A percentile compares a stretch with the other conserved stretches of the same genome.
phyloP scores from a whole-genome alignment of 2,329 filamentous ascomycete species.

The Colletotrichum falcatum region DNA sequence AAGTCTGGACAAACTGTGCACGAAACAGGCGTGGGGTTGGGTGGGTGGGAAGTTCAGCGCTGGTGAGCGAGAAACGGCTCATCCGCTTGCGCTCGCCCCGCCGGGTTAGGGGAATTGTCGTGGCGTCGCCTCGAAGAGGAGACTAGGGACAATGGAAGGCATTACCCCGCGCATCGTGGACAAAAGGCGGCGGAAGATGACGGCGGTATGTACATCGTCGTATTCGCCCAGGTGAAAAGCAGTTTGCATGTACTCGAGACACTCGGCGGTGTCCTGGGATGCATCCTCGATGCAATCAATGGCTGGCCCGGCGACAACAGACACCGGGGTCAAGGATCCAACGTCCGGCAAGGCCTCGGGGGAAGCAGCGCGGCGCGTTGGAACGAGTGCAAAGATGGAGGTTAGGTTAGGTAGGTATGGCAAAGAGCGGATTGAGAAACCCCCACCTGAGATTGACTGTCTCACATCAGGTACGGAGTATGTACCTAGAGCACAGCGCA shows the following conservation, averaged over 20 bases:
- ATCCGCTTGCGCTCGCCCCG: constrained; percentile 24
- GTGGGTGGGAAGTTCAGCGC: constrained; percentile 9
- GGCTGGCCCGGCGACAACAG: not conserved
- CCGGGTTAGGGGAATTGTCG: constrained; percentile 19
- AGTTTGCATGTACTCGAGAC: not conserved
- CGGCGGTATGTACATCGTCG: too few relatives aligned
- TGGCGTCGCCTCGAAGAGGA: not conserved
- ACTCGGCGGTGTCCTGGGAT: not conserved
- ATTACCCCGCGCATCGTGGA: constrained; percentile 31
- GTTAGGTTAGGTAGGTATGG: constrained; percentile 16
- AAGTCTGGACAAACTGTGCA: not conserved
- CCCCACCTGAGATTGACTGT: constrained; percentile 24
- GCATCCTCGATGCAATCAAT: not conserved
- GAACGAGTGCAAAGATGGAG: constrained; percentile 18
- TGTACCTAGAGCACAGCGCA: too few relatives aligned
- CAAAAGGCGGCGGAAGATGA: constrained; percentile 12
- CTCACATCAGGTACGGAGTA: too few relatives aligned
- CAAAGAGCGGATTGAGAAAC: not conserved
- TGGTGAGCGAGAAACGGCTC: constrained; percentile 10
- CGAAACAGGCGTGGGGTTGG: not conserved
- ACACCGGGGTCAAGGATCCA: constrained; percentile 18
- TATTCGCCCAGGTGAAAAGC: constrained; percentile 7
- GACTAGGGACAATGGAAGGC: constrained; percentile 24
- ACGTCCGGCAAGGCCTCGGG: not conserved
- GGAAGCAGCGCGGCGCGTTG: constrained; percentile 1